phyloP scores from a whole-genome alignment of 352 stramenopile genomes.

The Globisporangium acanthophoron region DNA sequence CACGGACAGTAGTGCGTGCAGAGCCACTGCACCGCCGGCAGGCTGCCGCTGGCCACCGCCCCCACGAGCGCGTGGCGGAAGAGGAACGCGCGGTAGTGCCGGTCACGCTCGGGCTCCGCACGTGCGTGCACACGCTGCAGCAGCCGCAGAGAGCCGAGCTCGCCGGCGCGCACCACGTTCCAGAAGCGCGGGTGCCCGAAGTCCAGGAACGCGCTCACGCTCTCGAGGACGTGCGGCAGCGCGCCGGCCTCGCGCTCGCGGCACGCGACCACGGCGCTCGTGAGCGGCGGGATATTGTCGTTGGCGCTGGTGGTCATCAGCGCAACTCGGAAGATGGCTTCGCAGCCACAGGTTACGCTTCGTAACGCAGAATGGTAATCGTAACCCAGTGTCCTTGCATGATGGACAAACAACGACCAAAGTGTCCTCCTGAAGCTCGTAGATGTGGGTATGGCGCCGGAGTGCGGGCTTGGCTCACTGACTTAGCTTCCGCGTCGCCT shows the following conservation, averaged over 20 bases:
- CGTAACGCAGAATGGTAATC: too few relatives aligned
- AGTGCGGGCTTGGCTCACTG: not conserved
- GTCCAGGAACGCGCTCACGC: slow-evolving; percentile 5
- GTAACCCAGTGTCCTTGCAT: too few relatives aligned
- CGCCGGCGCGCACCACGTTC: not conserved
- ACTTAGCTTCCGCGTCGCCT: not conserved
- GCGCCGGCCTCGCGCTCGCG: not conserved
- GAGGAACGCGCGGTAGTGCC: slow-evolving; percentile 7
- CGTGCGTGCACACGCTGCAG: not conserved
- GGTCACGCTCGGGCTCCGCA: not conserved
- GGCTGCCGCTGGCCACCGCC: not conserved
- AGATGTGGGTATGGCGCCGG: not conserved
- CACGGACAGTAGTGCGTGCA: slow-evolving; percentile 7
- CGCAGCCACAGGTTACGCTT: too few relatives aligned
- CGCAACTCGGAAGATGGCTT: too few relatives aligned
- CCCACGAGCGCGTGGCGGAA: not conserved
- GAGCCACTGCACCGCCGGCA: not conserved
- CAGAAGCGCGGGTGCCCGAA: not conserved
- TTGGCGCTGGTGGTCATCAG: too few relatives aligned
- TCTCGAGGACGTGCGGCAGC: slow-evolving; percentile 2
- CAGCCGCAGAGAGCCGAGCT: slow-evolving; percentile 2
- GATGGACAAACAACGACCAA: too few relatives aligned
- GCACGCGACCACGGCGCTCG: not conserved
- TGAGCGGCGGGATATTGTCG: not conserved
- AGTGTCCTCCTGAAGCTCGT: too few relatives aligned